A percentile compares a stretch with the other conserved stretches of the same genome.
These are phyloP conservation scores for Neurospora africana DNA, from an alignment of 495 filamentous ascomycete genomes.

Conservation along the genomic window DNA sequence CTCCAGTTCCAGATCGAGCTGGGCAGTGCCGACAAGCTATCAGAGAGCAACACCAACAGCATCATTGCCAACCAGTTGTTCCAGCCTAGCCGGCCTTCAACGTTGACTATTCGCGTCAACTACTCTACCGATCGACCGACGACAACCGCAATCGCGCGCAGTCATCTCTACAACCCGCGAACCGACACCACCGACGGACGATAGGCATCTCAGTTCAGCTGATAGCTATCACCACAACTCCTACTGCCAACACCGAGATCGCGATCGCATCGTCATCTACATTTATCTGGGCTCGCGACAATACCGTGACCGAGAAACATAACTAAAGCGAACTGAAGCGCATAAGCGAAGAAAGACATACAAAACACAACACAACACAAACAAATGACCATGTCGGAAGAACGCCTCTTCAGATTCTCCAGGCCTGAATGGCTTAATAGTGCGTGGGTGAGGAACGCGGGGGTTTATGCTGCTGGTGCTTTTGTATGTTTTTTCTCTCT, in stretches of 20 bases:
- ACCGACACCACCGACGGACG: neutral
- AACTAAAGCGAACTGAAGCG: neutral
- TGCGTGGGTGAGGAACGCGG: constrained; percentile 64
- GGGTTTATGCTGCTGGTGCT: constrained; percentile 79
- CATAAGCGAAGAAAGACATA: neutral
- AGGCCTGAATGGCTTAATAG: constrained; percentile 87
- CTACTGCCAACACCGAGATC: neutral
- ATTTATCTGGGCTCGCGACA: neutral
- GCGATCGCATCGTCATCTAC: neutral
- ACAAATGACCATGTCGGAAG: constrained; percentile 37
- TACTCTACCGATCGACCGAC: neutral
- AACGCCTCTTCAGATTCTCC: constrained; percentile 67
- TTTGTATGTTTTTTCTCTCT: constrained; percentile 50
- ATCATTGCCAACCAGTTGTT: neutral
- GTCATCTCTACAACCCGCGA: neutral
- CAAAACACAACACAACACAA: neutral
- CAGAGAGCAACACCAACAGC: neutral
- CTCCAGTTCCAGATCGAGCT: neutral
- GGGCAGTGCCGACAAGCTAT: neutral
- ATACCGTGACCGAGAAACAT: neutral
- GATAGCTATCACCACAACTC: neutral
- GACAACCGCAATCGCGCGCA: neutral
- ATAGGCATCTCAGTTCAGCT: neutral
- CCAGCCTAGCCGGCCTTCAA: neutral
- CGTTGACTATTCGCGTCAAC: neutral